These are phyloP conservation scores for Colletotrichum tropicale DNA, from an alignment of 2,329 filamentous ascomycete species.

Conservation along the genomic window DNA sequence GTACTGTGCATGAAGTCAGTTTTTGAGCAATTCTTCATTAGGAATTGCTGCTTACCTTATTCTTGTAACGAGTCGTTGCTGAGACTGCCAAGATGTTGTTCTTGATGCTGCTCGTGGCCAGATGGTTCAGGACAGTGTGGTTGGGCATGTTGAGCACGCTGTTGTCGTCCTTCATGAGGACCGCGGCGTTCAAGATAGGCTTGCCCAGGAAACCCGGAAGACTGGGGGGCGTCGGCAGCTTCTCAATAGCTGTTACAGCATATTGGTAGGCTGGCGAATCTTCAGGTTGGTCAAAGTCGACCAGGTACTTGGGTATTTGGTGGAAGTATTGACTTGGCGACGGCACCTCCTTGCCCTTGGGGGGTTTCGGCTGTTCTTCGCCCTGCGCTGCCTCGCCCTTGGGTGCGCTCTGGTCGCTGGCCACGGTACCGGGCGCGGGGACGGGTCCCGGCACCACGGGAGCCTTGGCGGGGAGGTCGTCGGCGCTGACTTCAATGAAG, in stretches of 20 bases:
- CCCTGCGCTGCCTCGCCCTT: constrained; percentile 37
- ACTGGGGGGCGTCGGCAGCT: constrained; percentile 81
- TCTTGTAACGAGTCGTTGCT: constrained; percentile 95
- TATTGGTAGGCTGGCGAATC: constrained; percentile 76
- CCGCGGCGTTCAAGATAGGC: constrained; percentile 90
- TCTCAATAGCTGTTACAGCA: constrained; percentile 76
- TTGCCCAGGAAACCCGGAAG: constrained; percentile 92
- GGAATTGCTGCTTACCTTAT: constrained; percentile 68
- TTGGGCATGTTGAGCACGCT: constrained; percentile 97
- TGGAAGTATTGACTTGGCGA: constrained; percentile 68
- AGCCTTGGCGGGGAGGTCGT: constrained; percentile 59
- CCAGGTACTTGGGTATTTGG: constrained; percentile 81
- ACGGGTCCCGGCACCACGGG: constrained; percentile 34
- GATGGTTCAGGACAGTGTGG: constrained; percentile 93
- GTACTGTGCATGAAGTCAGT: constrained; percentile 65
- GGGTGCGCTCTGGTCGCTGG: constrained; percentile 28
- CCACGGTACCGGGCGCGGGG: constrained; percentile 31
- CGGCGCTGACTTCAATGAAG: constrained; percentile 90
- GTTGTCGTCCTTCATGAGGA: constrained; percentile 96
- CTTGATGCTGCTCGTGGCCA: constrained; percentile 98
- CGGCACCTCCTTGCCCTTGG: constrained; percentile 59
- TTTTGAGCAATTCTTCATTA: constrained; percentile 18
- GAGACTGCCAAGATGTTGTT: constrained; percentile 94
- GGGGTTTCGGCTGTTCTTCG: constrained; percentile 48
- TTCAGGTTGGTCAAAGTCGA: constrained; percentile 86